Conservation (phyloP, 768 basidiomycete genomes). For the Dictyophora rubrovolvata region DNA sequence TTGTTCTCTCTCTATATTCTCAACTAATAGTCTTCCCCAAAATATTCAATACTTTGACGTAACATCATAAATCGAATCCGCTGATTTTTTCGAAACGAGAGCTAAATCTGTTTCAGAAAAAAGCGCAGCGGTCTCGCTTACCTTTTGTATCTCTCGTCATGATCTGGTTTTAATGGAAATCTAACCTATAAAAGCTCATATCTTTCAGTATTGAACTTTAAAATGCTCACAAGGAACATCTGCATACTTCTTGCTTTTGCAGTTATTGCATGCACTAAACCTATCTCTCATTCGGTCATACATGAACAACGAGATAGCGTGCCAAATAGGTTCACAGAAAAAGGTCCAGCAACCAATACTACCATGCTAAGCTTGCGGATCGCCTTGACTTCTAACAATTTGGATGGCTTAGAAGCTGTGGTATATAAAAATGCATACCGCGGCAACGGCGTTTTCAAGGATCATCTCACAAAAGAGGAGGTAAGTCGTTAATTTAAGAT, state of each 20-base stretch:
- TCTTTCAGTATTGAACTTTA: background rate
- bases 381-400: conserved; percentile 26
- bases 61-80: too few species aligned
- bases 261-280: conserved; percentile 2
- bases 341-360: conserved; percentile 19
- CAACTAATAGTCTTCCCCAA: too few species aligned
- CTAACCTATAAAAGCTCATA: too few species aligned
- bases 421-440: conserved; percentile 29
- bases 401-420: conserved; percentile 25
- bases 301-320: conserved; percentile 16
- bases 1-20: too few species aligned
- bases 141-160: too few species aligned
- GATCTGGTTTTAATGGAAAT: too few species aligned
- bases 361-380: conserved; percentile 26
- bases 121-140: too few species aligned
- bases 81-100: too few species aligned
- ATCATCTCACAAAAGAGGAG: conserved; percentile 25
- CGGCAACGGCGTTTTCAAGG: conserved; percentile 21
- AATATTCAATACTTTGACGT: too few species aligned
- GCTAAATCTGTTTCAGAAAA: background rate
- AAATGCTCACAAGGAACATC: background rate
- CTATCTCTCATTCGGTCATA: conserved; percentile 12
- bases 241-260: background rate
- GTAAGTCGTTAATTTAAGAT: conserved; percentile 11
- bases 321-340: conserved; percentile 20